Base-by-base conservation (phyloP, 805 yeast genomes). In the Pichia exigua region DNA sequence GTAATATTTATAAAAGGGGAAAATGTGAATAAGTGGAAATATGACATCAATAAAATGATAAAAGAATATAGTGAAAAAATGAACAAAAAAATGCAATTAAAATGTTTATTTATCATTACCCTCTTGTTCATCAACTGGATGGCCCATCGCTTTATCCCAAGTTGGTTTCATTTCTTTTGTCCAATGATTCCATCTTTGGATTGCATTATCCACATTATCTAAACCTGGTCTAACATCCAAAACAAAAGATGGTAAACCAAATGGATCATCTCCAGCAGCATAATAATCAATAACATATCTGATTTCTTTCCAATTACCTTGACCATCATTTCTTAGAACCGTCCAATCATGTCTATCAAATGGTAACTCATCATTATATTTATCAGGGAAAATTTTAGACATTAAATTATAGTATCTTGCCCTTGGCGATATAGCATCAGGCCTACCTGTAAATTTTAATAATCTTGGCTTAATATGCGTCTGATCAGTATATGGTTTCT, bases 331-430 rank as follows among this genome's bases (percentile, higher is more conserved):
- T 61, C 99, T 77, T 59, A 92, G 73, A 6, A 94, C 96, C 3
- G 95, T 86, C 99, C 99, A 94, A 70, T 94, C 99, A 62, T 94
- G 99, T 66, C 99, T 82, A 68, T 94, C 99, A 63, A 94, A 94
- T 8, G 99, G 99, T 4, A 95, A 88, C 56, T 85, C 85, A 1
- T 83, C 70, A 54, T 81, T 83, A 70, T 81, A 92, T 12, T 75
- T 73, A 17, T 75, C 71, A 1, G 99, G 98, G 72, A 85, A 85
- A 1, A 83, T 26, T 58, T 78, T 76, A 13, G 92, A 83, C 58
- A 94, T 66, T 50, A 71, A 65, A 58, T 85, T 78, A 63, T 82
- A 82, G 70, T 79, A 68, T 57, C 78, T 74, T 0, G 98, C 98
- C 44, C 95, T 76, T 15, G 99, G 99, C 2, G 91, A 80, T 58